Evolutionary conservation across 2,329 filamentous ascomycete genomes (phyloP).

Genomic region (Scorias spongiosa): DNA sequence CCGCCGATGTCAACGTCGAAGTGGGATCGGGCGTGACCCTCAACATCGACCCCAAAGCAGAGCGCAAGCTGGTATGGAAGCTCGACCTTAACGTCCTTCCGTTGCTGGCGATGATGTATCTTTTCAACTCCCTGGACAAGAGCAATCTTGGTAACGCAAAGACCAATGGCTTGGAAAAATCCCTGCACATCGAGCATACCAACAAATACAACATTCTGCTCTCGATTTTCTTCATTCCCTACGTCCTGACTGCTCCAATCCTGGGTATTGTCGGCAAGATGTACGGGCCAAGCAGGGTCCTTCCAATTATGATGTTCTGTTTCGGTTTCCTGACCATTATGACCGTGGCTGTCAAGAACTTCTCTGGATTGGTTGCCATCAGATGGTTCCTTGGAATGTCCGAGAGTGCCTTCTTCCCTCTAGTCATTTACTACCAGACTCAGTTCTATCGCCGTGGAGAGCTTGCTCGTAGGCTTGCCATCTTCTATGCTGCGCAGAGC

Average conservation of each 20-base stretch:
- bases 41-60: slow-evolving; percentile 19
- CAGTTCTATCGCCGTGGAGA: slow-evolving; percentile 57
- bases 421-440: slow-evolving; percentile 47
- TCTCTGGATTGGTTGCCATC: slow-evolving; percentile 21
- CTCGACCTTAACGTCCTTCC: slow-evolving; percentile 42
- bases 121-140: slow-evolving; percentile 40
- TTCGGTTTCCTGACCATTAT: slow-evolving; percentile 53
- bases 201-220: slow-evolving; percentile 55
- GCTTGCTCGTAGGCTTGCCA: slow-evolving; percentile 51
- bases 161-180: slow-evolving; percentile 30
- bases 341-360: slow-evolving; percentile 26
- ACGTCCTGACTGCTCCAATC: slow-evolving; percentile 53
- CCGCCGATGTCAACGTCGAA: not conserved
- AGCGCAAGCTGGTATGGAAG: slow-evolving; percentile 37
- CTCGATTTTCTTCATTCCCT: slow-evolving; percentile 60
- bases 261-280: slow-evolving; percentile 53
- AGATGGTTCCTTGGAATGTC: slow-evolving; percentile 35
- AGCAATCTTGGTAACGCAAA: slow-evolving; percentile 28
- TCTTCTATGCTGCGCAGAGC: slow-evolving; percentile 63
- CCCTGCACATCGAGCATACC: slow-evolving; percentile 42
- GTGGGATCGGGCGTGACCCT: not conserved
- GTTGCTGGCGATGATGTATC: slow-evolving; percentile 44
- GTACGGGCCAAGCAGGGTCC: slow-evolving; percentile 46
- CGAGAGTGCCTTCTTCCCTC: slow-evolving; percentile 53
- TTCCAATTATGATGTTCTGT: slow-evolving; percentile 52